These are phyloP conservation scores for Apiotrichum porosum DNA, from an alignment of 1,284 basidiomycete species.

Conservation along the genomic window DNA sequence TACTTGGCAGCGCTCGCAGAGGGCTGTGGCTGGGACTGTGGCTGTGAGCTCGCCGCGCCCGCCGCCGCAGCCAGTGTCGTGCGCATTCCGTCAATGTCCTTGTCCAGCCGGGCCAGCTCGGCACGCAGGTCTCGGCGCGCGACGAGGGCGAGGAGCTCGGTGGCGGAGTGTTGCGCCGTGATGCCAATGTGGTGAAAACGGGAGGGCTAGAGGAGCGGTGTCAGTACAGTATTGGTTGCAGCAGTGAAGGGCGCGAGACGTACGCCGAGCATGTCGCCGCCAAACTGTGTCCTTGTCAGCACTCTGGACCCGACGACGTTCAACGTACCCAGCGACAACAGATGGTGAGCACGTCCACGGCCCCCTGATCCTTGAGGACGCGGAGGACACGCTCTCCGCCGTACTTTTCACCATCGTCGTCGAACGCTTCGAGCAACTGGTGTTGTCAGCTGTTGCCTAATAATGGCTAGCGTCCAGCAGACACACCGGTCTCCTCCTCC, in stretches of 20 bases:
- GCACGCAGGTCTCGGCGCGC: slow-evolving; percentile 31
- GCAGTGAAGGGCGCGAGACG: slow-evolving; percentile 4
- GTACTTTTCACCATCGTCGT: slow-evolving; percentile 46
- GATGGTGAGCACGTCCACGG: slow-evolving; percentile 39
- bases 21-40: neutral
- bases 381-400: slow-evolving; percentile 40
- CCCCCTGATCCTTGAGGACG: slow-evolving; percentile 32
- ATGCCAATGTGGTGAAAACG: slow-evolving; percentile 44
- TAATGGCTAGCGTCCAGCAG: neutral
- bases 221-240: slow-evolving; percentile 4
- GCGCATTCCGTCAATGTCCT: slow-evolving; percentile 33
- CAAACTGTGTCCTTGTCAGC: slow-evolving; percentile 23
- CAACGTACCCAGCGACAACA: slow-evolving; percentile 38
- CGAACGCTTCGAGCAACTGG: slow-evolving; percentile 37
- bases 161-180: slow-evolving; percentile 33
- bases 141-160: slow-evolving; percentile 25
- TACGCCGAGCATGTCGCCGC: slow-evolving; percentile 45
- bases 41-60: no score
- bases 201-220: slow-evolving; percentile 27
- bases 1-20: slow-evolving; percentile 14
- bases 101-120: slow-evolving; percentile 32
- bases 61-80: slow-evolving; percentile 9
- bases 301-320: neutral
- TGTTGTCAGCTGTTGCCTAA: no score
- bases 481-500: neutral